Evolutionary conservation across 140 eudicot genomes (phyloP).

Genomic region (Flaveria floridana): DNA sequence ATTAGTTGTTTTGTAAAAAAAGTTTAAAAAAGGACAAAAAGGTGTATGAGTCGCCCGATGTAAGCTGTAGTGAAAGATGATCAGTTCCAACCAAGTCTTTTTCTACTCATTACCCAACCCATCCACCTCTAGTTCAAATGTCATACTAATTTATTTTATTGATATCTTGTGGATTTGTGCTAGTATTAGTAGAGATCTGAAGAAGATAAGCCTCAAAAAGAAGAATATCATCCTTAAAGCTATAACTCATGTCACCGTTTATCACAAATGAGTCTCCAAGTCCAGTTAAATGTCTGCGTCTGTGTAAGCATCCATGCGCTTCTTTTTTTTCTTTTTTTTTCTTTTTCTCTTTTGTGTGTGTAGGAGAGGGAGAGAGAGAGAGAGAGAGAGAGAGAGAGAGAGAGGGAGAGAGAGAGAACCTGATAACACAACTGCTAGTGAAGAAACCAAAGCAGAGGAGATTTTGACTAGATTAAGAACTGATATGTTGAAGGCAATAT

Average conservation of each 20-base stretch:
- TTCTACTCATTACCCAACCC: neutral
- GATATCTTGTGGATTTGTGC: neutral
- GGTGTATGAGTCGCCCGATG: neutral
- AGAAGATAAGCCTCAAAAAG: neutral
- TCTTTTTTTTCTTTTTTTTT: too few species aligned
- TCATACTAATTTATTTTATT: neutral
- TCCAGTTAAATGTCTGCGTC: neutral
- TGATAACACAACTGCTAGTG: slow-evolving; percentile 70
- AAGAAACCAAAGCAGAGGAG: slow-evolving; percentile 88
- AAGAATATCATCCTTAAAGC: neutral
- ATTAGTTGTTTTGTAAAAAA: neutral
- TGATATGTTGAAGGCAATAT: slow-evolving; percentile 90
- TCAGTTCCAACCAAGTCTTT: neutral
- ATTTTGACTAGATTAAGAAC: slow-evolving; percentile 80
- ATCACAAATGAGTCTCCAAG: neutral
- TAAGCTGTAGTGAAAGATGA: neutral
- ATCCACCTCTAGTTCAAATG: neutral
- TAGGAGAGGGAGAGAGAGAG: neutral
- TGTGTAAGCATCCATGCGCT: too few species aligned
- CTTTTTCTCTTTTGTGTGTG: too few species aligned
- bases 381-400: neutral
- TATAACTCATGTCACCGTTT: neutral
- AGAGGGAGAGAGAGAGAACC: slow-evolving; percentile 48
- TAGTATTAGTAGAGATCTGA: neutral
- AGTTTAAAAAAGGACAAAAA: neutral